phyloP scores from a whole-genome alignment of 2,329 filamentous ascomycete species.

The Aspergillus carbonarius region DNA sequence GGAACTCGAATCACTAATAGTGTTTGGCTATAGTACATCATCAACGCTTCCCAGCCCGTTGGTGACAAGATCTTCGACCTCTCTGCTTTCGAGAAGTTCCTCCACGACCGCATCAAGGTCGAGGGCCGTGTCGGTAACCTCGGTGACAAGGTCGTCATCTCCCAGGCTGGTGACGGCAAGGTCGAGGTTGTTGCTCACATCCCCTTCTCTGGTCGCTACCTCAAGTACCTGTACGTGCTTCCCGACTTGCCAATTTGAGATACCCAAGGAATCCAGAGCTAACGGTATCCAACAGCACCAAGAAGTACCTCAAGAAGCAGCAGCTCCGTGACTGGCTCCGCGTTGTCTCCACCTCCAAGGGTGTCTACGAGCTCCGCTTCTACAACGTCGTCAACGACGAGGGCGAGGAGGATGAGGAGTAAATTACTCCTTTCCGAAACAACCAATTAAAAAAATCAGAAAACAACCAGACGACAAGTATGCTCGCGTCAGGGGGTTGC shows the following conservation, averaged over 20 bases:
- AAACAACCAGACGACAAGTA: slow-evolving; percentile 1
- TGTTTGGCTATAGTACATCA: slow-evolving; percentile 71
- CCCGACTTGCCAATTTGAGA: too few species aligned
- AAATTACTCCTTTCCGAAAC: slow-evolving; percentile 50
- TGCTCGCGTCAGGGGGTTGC: slow-evolving; percentile 14
- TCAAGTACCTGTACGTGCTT: slow-evolving; percentile 94
- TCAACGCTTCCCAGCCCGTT: slow-evolving; percentile 98
- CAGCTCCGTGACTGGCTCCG: slow-evolving; percentile 99
- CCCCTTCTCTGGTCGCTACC: slow-evolving; percentile 96
- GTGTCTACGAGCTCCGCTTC: slow-evolving; percentile 99
- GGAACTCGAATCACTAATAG: slow-evolving; percentile 1
- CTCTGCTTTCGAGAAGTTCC: slow-evolving; percentile 98
- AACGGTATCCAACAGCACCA: slow-evolving; percentile 64
- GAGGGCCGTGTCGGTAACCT: slow-evolving; percentile 98
- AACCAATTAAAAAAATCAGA: slow-evolving; percentile 20
- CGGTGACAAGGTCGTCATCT: slow-evolving; percentile 87
- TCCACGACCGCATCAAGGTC: slow-evolving; percentile 99
- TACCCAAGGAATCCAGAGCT: background rate
- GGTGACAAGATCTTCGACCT: slow-evolving; percentile 99
- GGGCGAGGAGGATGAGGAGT: slow-evolving; percentile 97
- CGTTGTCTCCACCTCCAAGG: slow-evolving; percentile 95
- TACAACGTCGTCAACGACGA: slow-evolving; percentile 99
- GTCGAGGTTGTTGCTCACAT: slow-evolving; percentile 97
- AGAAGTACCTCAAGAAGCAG: slow-evolving; percentile 99
- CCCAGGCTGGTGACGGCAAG: slow-evolving; percentile 91